These are phyloP conservation scores for Vitis rotundifolia DNA, from an alignment of 164 flowering plant genomes.

Conservation along the genomic window DNA sequence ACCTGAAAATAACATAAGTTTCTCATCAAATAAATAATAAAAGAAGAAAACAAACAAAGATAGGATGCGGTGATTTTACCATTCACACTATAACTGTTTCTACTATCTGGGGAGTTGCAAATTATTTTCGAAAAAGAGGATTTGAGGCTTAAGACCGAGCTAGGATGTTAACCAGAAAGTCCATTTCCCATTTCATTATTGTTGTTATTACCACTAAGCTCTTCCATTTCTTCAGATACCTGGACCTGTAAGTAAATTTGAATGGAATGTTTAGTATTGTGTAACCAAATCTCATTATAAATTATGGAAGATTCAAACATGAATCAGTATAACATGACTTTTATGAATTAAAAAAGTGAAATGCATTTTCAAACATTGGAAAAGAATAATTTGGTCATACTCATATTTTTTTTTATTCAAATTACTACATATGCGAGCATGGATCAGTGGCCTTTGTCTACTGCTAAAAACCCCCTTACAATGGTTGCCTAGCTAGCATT, in stretches of 20 bases:
- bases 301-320: background rate
- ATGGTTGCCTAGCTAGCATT: no score
- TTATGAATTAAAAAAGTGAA: no score
- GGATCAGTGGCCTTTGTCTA: no score
- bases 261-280: background rate
- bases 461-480: no score
- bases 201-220: conserved; percentile 22
- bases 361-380: background rate
- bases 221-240: conserved; percentile 30
- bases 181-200: conserved; percentile 15
- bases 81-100: conserved; percentile 9
- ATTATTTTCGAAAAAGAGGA: conserved; percentile 24
- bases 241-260: conserved; percentile 12
- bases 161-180: conserved; percentile 9
- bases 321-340: no score
- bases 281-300: background rate
- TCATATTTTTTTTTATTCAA: no score
- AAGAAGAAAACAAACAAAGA: background rate
- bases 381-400: background rate
- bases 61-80: conserved; percentile 21
- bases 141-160: conserved; percentile 24
- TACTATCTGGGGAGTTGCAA: conserved; percentile 30
- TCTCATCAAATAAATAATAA: no score
- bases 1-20: no score
- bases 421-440: no score